Evolutionary conservation across 495 filamentous ascomycete genomes (phyloP), one percentile per base, ranked within the genome.

Genomic region (Mycothermus thermophilus): DNA sequence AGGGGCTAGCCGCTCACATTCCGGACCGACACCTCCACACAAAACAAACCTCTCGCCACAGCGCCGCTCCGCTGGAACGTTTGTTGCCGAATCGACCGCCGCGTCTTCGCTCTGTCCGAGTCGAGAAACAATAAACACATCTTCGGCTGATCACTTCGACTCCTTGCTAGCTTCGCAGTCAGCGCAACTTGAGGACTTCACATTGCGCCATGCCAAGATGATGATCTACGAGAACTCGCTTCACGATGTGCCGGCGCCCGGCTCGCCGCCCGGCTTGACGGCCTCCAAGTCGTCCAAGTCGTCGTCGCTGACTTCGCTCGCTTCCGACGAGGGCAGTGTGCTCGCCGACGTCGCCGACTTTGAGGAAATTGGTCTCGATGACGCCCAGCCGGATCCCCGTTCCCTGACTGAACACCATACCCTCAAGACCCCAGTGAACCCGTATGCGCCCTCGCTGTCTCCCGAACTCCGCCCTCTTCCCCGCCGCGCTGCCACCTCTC

Each of bases 361-460:
- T 47, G 90, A 97, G 54, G 90, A 96, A 32, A 93, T 95, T 44
- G 82, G 80, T 8, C 71, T 97, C 6, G 85, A 94, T 48, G 73
- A 83, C 34, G 48, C 39, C 16, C 46, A 42, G 18, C 25, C 42
- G 13, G 53, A 61, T 24, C 42, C 60, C 22, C 55, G 57, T 18
- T 46, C 56, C 32, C 59, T 60, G 23, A 54, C 59, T 32, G 60
- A 66, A 35, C 52, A 62, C 23, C 59, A 63, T n/a, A n/a, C n/a
- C 39, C 40, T 60, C 26, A 72, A 73, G 43, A 35, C 47, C 10
- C 42, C 51, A 22, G 51, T 47, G 3, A 62, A 62, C 27, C 59
- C 56, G 11, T 64, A 63, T 40, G 55, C 50, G 37, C 38, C 62
- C 20, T 52, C 58, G 25, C 55, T 58, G 38, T 53, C 62, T 32